These are phyloP conservation scores for Capniomyces stellatus DNA, from an alignment of 371 early-diverging fungal species.

Conservation along the genomic window DNA sequence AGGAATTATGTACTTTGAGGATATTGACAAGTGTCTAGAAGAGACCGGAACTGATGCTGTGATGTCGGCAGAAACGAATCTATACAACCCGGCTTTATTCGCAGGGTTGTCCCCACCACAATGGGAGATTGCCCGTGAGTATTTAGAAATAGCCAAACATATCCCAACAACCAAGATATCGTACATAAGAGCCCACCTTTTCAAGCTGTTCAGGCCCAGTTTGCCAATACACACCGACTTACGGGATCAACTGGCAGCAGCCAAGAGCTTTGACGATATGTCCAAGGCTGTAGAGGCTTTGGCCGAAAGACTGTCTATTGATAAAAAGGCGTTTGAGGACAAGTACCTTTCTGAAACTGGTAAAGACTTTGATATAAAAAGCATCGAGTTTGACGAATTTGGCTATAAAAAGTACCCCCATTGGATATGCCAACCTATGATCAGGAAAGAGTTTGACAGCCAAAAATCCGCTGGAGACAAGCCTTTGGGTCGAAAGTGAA, in stretches of 20 bases:
- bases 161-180: conserved; percentile 32
- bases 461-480: conserved; percentile 6
- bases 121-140: conserved; percentile 72
- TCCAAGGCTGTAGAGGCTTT: conserved; percentile 7
- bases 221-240: conserved; percentile 62
- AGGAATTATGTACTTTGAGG: conserved; percentile 81
- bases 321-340: too few relatives aligned
- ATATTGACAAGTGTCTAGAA: conserved; percentile 74
- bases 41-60: conserved; percentile 88
- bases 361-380: conserved; percentile 10
- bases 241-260: conserved; percentile 46
- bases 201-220: conserved; percentile 79
- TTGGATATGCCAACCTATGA: conserved; percentile 26
- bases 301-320: too few relatives aligned
- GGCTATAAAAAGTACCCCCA: conserved; percentile 22
- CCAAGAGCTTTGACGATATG: conserved; percentile 40
- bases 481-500: conserved; percentile 1
- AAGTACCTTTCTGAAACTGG: too few relatives aligned
- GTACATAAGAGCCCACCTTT: conserved; percentile 71
- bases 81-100: conserved; percentile 86
- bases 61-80: conserved; percentile 86
- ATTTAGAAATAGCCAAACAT: conserved; percentile 49
- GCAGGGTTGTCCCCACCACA: conserved; percentile 33
- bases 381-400: conserved; percentile 12
- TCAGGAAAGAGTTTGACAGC: conserved; percentile 23